Base-by-base conservation (phyloP, 2,329 filamentous ascomycete species). In the Fusarium pilosicola region DNA sequence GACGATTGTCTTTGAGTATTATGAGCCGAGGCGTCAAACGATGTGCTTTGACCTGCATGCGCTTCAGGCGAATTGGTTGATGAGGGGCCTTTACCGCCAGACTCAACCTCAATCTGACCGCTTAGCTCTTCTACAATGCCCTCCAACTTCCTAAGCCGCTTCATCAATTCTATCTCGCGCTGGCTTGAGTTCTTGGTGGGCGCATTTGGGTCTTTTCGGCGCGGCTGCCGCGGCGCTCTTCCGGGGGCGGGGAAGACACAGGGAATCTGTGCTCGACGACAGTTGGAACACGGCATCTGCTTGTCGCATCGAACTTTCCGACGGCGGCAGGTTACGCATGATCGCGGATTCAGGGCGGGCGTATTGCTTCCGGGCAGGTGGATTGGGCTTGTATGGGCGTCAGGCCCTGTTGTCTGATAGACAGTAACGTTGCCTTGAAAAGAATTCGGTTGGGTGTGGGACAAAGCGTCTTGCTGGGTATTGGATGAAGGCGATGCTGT, bases 291-390 rank as follows among this genome's bases (percentile, higher is more conserved):
- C 22, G 92, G 91, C 85, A 93, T 90, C 77, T 89, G 87, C 84
- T 94, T 94, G 84, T 95, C 92, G 85, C 93, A 95, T 77, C 92
- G 92, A 62, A 95, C 93, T 81, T 93, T 92, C 70, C 91, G 85
- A 49, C 86, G 84, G 17, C 86, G 83, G 70, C 86, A 87, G 44
- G 85, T 87, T 24, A 87, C 85, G 74, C 86, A 87, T 70, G 85
- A 87, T 68, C 86, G 82, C 36, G 86, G 86, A 70, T 87, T 87
- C 52, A 86, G 66, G 42, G 80, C 81, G 12, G 82, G 81, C 28
- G 74, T 60, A 45, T 78, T 79, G 69, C 80, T 78, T 42, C 81
- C 81, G n/a, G 81, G 73, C 34, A 81, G 75, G 63, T 78, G 62
- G 61, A 83, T 82, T 63, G 82, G 82, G 51, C 77, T 73, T 38